These are phyloP conservation scores for Diatrype stigma DNA, from an alignment of 2,329 filamentous ascomycete species.

Conservation along the genomic window DNA sequence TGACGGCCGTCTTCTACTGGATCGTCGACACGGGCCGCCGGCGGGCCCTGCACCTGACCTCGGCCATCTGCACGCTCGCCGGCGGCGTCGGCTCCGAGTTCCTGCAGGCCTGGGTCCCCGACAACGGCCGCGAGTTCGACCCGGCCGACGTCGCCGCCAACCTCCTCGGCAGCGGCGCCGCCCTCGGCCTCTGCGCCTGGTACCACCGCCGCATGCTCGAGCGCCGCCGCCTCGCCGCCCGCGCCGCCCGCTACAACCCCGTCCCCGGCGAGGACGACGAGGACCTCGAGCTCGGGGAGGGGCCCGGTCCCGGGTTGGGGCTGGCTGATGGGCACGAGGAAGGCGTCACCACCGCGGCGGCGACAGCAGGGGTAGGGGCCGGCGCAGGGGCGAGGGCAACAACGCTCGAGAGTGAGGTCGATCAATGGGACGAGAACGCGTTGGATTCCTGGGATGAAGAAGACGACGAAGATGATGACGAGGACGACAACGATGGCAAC, in stretches of 20 bases:
- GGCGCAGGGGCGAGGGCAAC: constrained; percentile 15
- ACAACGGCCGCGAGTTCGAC: constrained; percentile 67
- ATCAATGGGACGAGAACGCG: constrained; percentile 90
- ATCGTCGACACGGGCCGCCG: constrained; percentile 87
- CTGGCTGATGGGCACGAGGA: constrained; percentile 50
- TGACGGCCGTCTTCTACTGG: constrained; percentile 93
- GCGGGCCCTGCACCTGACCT: constrained; percentile 76
- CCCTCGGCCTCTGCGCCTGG: constrained; percentile 73
- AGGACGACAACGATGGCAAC: constrained; percentile 68
- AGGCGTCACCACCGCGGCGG: constrained; percentile 46
- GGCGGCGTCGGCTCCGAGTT: constrained; percentile 73
- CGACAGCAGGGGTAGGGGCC: neutral
- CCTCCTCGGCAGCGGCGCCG: constrained; percentile 69
- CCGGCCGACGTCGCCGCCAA: constrained; percentile 86
- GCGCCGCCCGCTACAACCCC: constrained; percentile 66
- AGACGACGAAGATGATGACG: constrained; percentile 56
- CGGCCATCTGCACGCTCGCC: constrained; percentile 70
- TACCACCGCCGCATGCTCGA: constrained; percentile 97
- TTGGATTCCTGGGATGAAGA: constrained; percentile 56
- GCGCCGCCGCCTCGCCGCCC: constrained; percentile 64
- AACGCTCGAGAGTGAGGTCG: constrained; percentile 74
- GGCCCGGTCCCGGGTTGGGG: constrained; percentile 22
- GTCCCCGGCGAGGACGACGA: constrained; percentile 59
- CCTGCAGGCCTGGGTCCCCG: constrained; percentile 66
- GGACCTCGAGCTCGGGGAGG: constrained; percentile 75